phyloP scores from a whole-genome alignment of 2,329 filamentous ascomycete species.

The Paracorniculantispora psalliotae region DNA sequence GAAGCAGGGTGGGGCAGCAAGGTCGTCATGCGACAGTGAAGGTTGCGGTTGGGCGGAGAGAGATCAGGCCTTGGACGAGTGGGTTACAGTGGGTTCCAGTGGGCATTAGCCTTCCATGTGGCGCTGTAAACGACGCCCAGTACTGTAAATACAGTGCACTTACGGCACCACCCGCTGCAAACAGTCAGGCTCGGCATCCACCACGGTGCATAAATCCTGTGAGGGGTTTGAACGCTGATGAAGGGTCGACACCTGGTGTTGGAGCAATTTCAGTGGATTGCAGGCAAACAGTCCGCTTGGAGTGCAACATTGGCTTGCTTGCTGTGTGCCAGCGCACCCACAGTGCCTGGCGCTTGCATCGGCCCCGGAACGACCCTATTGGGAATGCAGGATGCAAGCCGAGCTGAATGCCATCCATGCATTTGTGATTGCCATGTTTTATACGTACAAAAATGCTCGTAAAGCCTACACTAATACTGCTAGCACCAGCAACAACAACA shows the following conservation, averaged over 20 bases:
- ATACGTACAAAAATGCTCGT: too few species aligned
- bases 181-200: background rate
- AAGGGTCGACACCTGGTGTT: too few species aligned
- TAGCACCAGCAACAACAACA: too few species aligned
- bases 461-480: too few species aligned
- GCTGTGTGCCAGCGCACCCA: background rate
- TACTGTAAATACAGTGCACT: too few species aligned
- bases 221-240: too few species aligned
- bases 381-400: background rate
- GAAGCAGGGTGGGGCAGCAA: conserved; percentile 9
- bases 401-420: background rate
- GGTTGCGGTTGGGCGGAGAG: background rate
- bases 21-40: conserved; percentile 12
- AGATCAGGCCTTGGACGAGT: conserved; percentile 1
- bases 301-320: background rate
- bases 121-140: background rate
- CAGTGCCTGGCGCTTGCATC: background rate
- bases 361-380: background rate
- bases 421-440: background rate
- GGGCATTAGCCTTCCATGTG: too few species aligned
- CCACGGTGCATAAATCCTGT: too few species aligned
- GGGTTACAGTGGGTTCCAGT: background rate
- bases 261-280: too few species aligned
- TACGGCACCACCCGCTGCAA: background rate
- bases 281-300: too few species aligned